Evolutionary conservation across 2,329 filamentous ascomycete genomes (phyloP).

Genomic region (Aspergillus felis): DNA sequence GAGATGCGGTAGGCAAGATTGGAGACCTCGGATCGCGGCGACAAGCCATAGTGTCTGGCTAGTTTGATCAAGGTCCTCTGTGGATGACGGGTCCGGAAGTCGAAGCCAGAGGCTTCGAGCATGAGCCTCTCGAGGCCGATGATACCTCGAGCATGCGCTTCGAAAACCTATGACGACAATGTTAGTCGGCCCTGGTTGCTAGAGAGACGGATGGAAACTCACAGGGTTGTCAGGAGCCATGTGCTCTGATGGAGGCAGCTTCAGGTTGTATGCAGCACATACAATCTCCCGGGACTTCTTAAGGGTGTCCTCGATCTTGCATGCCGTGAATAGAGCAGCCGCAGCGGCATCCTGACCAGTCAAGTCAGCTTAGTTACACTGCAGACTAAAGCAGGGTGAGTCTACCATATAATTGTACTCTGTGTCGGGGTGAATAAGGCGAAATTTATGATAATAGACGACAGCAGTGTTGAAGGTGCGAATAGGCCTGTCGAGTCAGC

Average conservation of each 20-base stretch:
- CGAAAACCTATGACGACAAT: conserved; percentile 61
- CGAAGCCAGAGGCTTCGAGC: conserved; percentile 87
- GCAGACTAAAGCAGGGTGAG: neutral
- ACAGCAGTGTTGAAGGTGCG: conserved; percentile 89
- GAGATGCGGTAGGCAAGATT: conserved; percentile 74
- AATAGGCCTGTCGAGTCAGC: conserved; percentile 59
- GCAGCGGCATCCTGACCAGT: conserved; percentile 71
- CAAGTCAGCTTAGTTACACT: conserved; percentile 1
- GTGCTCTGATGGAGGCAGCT: conserved; percentile 63
- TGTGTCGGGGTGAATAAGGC: conserved; percentile 75
- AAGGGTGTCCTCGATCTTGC: conserved; percentile 95
- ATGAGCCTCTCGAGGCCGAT: conserved; percentile 89
- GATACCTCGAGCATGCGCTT: conserved; percentile 71
- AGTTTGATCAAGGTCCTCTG: conserved; percentile 83
- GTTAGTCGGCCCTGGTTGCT: neutral
- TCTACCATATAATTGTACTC: conserved; percentile 71
- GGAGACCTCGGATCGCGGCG: conserved; percentile 54
- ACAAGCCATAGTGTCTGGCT: conserved; percentile 55
- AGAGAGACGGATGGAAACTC: conserved; percentile 20
- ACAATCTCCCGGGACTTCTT: conserved; percentile 95
- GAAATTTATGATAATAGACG: conserved; percentile 90
- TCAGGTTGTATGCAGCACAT: conserved; percentile 84
- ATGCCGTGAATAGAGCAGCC: conserved; percentile 84
- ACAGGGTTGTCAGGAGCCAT: conserved; percentile 79
- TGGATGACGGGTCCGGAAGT: conserved; percentile 85